Evolutionary conservation across 139 green algal genomes (phyloP).

Genomic region (Micractinium conductrix): DNA sequence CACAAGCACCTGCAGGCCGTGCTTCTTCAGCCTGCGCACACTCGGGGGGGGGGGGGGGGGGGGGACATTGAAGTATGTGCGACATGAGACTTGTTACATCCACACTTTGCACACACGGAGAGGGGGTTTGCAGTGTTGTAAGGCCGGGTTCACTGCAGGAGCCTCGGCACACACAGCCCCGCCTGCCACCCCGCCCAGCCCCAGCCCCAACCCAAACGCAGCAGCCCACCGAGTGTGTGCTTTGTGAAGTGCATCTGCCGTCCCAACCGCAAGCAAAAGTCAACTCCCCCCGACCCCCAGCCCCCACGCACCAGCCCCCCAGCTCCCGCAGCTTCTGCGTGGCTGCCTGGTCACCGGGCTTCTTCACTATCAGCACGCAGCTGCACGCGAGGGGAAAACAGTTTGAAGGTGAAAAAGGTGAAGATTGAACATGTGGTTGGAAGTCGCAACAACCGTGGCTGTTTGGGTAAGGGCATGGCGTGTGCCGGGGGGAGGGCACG

Average conservation of each 20-base stretch:
- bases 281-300: too few relatives aligned
- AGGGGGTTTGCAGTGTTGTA: not conserved
- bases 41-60: not conserved
- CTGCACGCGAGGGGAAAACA: not conserved
- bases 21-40: not conserved
- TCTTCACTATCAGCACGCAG: constrained; percentile 84
- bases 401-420: too few relatives aligned
- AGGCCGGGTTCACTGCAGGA: too few relatives aligned
- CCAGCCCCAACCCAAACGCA: too few relatives aligned
- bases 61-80: not conserved
- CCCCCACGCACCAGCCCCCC: constrained; percentile 64
- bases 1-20: constrained; percentile 74
- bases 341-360: constrained; percentile 61
- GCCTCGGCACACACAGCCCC: too few relatives aligned
- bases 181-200: too few relatives aligned
- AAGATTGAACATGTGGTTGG: too few relatives aligned
- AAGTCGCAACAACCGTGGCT: too few relatives aligned
- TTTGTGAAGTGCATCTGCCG: too few relatives aligned
- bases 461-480: not conserved
- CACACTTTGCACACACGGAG: not conserved
- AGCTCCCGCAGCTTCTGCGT: constrained; percentile 69
- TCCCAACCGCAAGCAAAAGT: too few relatives aligned
- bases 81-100: not conserved
- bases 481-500: too few relatives aligned
- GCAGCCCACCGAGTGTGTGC: too few relatives aligned